Base-by-base conservation (phyloP, 148 eudicot genomes). In the Polygonum maritimum region DNA sequence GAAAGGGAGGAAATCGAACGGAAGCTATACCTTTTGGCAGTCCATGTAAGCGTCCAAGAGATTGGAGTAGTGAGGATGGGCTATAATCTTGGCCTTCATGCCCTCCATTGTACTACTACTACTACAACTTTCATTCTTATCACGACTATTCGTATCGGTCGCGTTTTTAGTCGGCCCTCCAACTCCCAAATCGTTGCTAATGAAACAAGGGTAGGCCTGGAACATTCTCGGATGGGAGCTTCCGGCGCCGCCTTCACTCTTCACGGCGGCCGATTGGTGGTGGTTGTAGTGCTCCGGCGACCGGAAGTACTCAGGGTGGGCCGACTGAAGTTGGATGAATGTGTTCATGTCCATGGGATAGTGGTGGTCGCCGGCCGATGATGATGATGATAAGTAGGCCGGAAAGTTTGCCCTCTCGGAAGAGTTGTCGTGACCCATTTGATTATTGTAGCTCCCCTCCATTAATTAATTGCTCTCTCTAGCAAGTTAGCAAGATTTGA, bases 1-100 rank as follows among this genome's bases (percentile, higher is more conserved):
- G 31, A 26, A 49, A 49, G 18, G 8, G 54, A 49, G 15, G 39
- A 8, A 8, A 44, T 8, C 9, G 9, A 10, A 44, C 3, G 7
- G 44, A 40, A 40, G 8, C 2, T 44, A 19, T 73, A 87, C 93
- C 93, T 88, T 89, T 80, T 88, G 93, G 57, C 93, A 89, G 69
- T 88, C 91, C 87, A 85, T 83, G 80, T 81, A 89, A 31, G 93
- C 91, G 76, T 89, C 84, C 65, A 89, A 76, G 62, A 89, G 91
- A 41, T 79, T 83, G 40, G 91, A 83, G 78, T 88, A 89, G 22
- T 88, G 89, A 75, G 93, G 93, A 79, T 89, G 93, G 71, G 91
- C 82, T 7, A 89, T 78, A 80, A 89, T 89, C 82, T 88, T 87
- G 14, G 93, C 91, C 69, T 89, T 89, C 31, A 88, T 79, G 40